Percentiles rank a stretch among this genome's conserved stretches.
Conservation (phyloP, 176 grass and related monocot genomes). For the Calamus simplicifolius region DNA sequence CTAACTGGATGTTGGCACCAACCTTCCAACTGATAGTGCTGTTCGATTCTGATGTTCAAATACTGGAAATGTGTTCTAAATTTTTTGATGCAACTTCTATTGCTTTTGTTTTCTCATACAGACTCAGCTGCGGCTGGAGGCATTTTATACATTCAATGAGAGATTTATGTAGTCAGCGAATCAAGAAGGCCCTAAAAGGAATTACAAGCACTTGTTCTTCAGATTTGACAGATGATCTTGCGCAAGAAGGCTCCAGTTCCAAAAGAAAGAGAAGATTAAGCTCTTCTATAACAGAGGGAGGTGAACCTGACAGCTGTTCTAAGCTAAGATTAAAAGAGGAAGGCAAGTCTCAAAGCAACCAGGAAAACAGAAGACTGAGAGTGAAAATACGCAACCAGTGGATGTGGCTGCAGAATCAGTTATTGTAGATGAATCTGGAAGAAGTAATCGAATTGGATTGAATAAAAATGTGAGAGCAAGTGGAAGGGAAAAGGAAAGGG, state of each 20-base stretch:
- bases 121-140: slow-evolving; percentile 83
- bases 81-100: too few species aligned
- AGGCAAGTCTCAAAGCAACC: background rate
- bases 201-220: slow-evolving; percentile 60
- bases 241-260: slow-evolving; percentile 24
- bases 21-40: too few species aligned
- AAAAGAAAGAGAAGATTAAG: background rate
- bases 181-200: too few species aligned
- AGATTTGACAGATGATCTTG: slow-evolving; percentile 44
- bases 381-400: background rate
- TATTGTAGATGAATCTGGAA: background rate
- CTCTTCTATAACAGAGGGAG: background rate
- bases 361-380: background rate
- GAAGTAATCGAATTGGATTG: background rate
- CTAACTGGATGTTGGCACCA: too few species aligned
- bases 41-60: too few species aligned
- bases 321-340: background rate
- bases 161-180: slow-evolving; percentile 87
- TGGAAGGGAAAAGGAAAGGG: slow-evolving; percentile 15
- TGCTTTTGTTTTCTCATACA: slow-evolving; percentile 37
- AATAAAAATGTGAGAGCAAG: slow-evolving; percentile 25
- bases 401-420: background rate
- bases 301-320: background rate
- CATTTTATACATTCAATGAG: slow-evolving; percentile 98
- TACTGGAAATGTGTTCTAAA: too few species aligned